Evolutionary conservation across 768 basidiomycete genomes (phyloP), one percentile per base, ranked within the genome.

Genomic region (Auriscalpium microsporum): DNA sequence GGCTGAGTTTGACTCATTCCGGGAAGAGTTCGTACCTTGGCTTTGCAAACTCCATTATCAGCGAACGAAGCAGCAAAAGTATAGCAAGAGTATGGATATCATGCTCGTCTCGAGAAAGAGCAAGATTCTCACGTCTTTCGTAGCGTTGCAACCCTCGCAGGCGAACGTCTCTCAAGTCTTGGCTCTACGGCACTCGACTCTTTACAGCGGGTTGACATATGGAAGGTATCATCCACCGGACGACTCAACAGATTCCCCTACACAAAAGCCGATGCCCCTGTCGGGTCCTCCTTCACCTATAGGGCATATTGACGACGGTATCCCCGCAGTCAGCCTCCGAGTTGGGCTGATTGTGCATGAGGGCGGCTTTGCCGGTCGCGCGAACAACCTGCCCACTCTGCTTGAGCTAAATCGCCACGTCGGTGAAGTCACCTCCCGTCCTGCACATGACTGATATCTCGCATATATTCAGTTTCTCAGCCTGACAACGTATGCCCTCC

Each of bases 11-110:
- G 85, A 90, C 50, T 95, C 93, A 14, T 76, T 97, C 51, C 78
- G 87, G 50, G 88, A 94, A 67, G 92, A 96, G 57, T 90, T 96
- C 63, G 67, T 97, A 10, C 94, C 94, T 0, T 96, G 93, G 90
- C 66, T 96, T 54, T 88, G 91, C 71, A 93, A 90, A 66, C 72
- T 89, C 7, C 88, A 90, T 58, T 92, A 92, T 67, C 84, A 84
- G 56, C 72, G 73, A 10, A 74, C 75, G 14, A 84, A 81, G 62
- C 73, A 74, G 59, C 70, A 68, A 48, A 86, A 82, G 69, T 88
- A 87, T 59, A 78, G 73, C 35, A 69, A 71, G 58, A 69, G 87
- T 87, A 64, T 57, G 69, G 56, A 19, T 61, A 48, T 23, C 51
- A 46, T 50, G 17, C 46, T 53, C 19, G 36, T 57, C 40, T 48